Evolutionary conservation across 2,329 filamentous ascomycete genomes (phyloP), one percentile per base, ranked within the genome.

Genomic region (Fusarium sp.): DNA sequence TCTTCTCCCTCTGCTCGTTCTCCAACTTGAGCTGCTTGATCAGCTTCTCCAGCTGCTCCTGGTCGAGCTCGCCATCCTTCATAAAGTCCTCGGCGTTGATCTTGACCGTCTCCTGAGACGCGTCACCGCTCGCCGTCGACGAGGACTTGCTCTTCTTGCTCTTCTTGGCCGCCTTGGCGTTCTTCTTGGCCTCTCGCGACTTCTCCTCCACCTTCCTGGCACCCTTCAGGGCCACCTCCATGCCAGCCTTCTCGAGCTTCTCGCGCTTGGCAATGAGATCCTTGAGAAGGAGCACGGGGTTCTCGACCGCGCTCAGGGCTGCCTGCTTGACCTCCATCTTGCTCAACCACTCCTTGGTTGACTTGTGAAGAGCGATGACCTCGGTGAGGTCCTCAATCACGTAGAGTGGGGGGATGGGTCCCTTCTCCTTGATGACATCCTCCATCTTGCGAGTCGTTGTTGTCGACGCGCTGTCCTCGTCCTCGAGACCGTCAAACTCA

Each of bases 401-500:
- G 84, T 97, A 97, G 41, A 93, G 85, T 20, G 92, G 90, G 48
- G 92, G 89, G 27, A 89, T 84, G 20, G 90, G 88, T 0, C 89
- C 89, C 61, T 83, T 82, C 64, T 87, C 84, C 67, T 84, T 80
- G 34, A 82, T 72, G 10, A 84, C 77, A 50, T 88, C 85, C 61
- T 89, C 87, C 80, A 85, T 84, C 48, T 81, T 83, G 54, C 82
- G 76, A 13, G 81, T 85, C 76, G 81, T 89, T 77, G 81, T 85
- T 76, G 81, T 89, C 78, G 80, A 23, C 82, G 80, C 11, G 78
- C 80, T 37, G 80, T 86, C 83, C 25, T 94, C 93, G 61, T 97
- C 94, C 72, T 97, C 95, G 1, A 97, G 89, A n/a, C 91, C 93
- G 37, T 92, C 94, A 78, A 94, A 91, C 4, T 91, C 89, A 43